Evolutionary conservation across 225 moss, liverwort and hornwort species (phyloP).

Genomic region (Physcomitrellopsis africana): DNA sequence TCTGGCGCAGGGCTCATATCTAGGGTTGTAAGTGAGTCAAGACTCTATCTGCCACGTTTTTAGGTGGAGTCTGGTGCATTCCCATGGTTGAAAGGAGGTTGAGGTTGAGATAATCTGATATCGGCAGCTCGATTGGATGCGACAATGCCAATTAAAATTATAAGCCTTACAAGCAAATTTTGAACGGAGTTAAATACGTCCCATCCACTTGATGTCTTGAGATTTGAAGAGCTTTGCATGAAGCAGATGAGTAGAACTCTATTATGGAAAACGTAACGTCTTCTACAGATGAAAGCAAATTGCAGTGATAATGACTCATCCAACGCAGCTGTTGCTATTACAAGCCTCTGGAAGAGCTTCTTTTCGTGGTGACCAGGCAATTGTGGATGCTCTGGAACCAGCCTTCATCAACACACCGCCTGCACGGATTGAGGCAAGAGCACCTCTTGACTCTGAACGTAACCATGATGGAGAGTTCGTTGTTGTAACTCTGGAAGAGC

Average conservation of each 20-base stretch:
- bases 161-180: neutral
- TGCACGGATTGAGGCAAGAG: constrained; percentile 13
- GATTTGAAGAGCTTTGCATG: neutral
- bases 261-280: constrained; percentile 4
- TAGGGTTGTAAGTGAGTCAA: neutral
- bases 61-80: neutral
- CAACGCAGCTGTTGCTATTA: constrained; percentile 32
- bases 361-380: constrained; percentile 35
- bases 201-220: constrained; percentile 10
- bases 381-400: constrained; percentile 26
- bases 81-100: constrained; percentile 11
- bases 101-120: neutral
- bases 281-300: neutral
- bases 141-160: constrained; percentile 1
- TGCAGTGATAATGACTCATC: constrained; percentile 30
- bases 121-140: neutral
- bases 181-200: neutral
- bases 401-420: neutral
- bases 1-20: constrained; percentile 22
- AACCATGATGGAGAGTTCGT: constrained; percentile 38
- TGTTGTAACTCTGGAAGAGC: constrained; percentile 41
- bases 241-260: neutral
- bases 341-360: constrained; percentile 33
- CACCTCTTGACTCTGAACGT: neutral
- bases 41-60: neutral